A percentile compares a stretch with the other conserved stretches of the same genome.
Conservation (phyloP, 257 asterid genomes). For the Penstemon newberryi region DNA sequence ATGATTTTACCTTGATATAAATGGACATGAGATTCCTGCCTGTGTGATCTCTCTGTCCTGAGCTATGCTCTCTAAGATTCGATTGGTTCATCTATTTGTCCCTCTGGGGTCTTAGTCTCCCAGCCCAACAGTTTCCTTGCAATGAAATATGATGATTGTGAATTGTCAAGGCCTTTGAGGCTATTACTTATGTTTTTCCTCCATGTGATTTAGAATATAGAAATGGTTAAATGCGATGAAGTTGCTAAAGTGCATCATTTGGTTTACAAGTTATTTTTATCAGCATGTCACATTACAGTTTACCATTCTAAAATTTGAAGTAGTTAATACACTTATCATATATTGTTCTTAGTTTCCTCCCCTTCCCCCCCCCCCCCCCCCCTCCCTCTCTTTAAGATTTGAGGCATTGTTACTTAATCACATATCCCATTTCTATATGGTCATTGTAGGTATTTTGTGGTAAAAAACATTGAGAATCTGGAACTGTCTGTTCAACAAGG, state of each 20-base stretch:
- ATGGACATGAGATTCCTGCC: no score
- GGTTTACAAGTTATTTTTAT: neutral
- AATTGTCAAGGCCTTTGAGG: neutral
- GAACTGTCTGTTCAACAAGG: slow-evolving; percentile 98
- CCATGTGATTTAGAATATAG: neutral
- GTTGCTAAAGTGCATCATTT: neutral
- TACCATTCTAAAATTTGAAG: neutral
- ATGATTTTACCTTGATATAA: no score
- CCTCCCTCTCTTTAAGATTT: neutral
- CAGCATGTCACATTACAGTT: neutral
- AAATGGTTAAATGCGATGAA: slow-evolving; percentile 1
- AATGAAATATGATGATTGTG: neutral
- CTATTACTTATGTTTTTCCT: neutral
- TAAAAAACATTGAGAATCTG: slow-evolving; percentile 92
- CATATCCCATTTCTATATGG: slow-evolving; percentile 39
- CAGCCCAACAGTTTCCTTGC: neutral
- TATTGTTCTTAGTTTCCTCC: neutral
- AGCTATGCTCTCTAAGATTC: neutral
- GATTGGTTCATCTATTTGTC: no score
- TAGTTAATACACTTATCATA: neutral
- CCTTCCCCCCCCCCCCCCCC: neutral
- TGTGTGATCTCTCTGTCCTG: no score
- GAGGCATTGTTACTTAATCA: slow-evolving; percentile 31
- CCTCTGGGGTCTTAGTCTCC: neutral
- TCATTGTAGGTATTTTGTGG: slow-evolving; percentile 83